Base-by-base conservation (phyloP, 768 basidiomycete species). In the Collybiopsis luxurians region DNA sequence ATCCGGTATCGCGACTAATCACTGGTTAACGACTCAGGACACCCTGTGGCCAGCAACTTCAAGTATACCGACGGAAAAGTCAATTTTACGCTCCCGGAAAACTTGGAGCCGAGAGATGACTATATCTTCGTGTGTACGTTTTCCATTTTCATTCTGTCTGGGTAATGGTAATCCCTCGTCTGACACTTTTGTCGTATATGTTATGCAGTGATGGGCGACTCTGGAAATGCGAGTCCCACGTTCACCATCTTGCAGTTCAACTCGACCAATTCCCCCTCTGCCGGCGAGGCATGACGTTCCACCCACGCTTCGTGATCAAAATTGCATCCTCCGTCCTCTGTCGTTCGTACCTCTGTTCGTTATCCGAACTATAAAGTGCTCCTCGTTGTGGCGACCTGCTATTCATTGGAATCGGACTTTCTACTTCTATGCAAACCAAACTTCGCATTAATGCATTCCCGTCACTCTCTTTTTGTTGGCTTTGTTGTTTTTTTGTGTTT, bases 81-180 rank as follows among this genome's bases (percentile, higher is more conserved):
- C 17, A 58, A 62, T n/a, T 66, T 79, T 28, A 78, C 79, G 11
- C 58, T 55, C 27, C 19, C 68, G 11, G 38, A 40, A 19, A 44
- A 45, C 19, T 44, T 42, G 43, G n/a, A 39, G 4, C 42, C 66
- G 12, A 64, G 76, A 31, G 56, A 71, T 56, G 69, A 76, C 61
- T 82, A 81, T 64, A 73, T 79, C 56, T 67, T 81, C 13, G 44
- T 42, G 12, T 53, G 80, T 81, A 60, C 67, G 79, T 80, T 58
- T 69, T 64, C 66, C 26, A n/a, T 27, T 26, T 30, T 39, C 31
- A n/a, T 24, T 9, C 42, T 38, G 6, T 4, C 47, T 4, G 21
- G 36, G 44, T 27, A 31, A 43, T 12, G 24, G 38, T 5, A 27
- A 39, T 19, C 38, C 60, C 23, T 55, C 21, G 21, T 46, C 36